Evolutionary conservation across 768 basidiomycete genomes (phyloP), one percentile per base, ranked within the genome.

Genomic region (Leucosporidium yakuticum): DNA sequence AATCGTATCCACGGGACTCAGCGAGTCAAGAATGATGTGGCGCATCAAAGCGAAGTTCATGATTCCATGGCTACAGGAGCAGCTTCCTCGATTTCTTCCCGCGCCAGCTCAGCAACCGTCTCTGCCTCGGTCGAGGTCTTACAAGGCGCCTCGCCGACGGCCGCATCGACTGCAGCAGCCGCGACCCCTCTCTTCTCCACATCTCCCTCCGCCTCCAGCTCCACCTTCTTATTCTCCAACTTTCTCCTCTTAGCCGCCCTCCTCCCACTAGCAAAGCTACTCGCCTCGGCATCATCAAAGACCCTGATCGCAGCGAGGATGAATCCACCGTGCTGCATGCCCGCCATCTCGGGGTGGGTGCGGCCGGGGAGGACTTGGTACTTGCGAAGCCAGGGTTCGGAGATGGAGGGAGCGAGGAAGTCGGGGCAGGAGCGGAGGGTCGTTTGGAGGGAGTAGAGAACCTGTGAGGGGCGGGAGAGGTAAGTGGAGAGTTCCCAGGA

Each of bases 341-440:
- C 89, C 64, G 83, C 87, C 96, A 99, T 98, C 71, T 85, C 86
- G 5, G 96, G 96, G 80, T 99, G 96, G 50, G 91, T 95, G 47
- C 96, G 84, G 29, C 96, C 95, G 29, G 96, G 96, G n/a, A 99
- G 82, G 21, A 93, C 87, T 78, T 98, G 95, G 80, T 98, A 99
- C 70, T 85, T 84, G 34, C 95, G 85, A 51, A 91, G 78, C 88
- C 90, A 97, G 17, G 85, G 82, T 79, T 98, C 95, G 4, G 89
- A 88, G 36, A 98, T 80, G 21, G 83, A 86, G 12, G 91, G 88
- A 39, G 85, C 86, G 17, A 98, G 81, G 78, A 85, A 94, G 69
- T 83, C 79, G 14, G 88, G 85, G 50, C 83, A 76, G 31, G 83
- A 79, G 57, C 90, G 85, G 74, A 97, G 79, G 70, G 84, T 86